Evolutionary conservation across 768 basidiomycete species (phyloP).

Genomic region (Boletus sensibilis): DNA sequence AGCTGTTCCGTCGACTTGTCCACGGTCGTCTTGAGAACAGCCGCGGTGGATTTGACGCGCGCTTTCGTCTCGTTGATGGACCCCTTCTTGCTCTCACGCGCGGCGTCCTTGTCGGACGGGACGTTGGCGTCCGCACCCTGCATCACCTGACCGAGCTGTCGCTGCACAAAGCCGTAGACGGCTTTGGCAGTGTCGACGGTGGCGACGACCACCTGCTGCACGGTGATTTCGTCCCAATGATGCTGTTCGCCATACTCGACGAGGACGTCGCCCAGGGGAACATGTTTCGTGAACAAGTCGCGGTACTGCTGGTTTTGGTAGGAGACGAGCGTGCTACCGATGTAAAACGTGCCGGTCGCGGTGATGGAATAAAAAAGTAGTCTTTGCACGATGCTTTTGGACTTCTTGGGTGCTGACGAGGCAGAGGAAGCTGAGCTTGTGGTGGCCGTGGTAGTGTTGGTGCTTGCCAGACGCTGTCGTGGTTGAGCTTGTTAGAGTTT

Average conservation of each 20-base stretch:
- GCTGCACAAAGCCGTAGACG: conserved; percentile 51
- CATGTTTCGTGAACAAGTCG: conserved; percentile 78
- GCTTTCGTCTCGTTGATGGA: conserved; percentile 44
- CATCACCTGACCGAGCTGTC: conserved; percentile 44
- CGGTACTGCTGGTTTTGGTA: conserved; percentile 79
- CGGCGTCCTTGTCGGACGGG: conserved; percentile 30
- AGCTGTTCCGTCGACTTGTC: conserved; percentile 36
- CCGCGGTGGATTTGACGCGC: conserved; percentile 41
- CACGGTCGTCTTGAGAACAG: conserved; percentile 50
- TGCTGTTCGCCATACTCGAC: conserved; percentile 79
- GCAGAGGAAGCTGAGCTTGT: conserved; percentile 39
- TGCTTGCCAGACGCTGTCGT: conserved; percentile 55
- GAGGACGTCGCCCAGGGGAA: conserved; percentile 75
- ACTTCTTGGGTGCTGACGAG: conserved; percentile 44
- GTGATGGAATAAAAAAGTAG: conserved; percentile 68
- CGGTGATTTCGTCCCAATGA: conserved; percentile 75
- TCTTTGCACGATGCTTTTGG: conserved; percentile 52
- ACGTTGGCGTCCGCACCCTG: conserved; percentile 25
- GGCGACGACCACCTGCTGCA: conserved; percentile 54
- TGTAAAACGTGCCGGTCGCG: conserved; percentile 75
- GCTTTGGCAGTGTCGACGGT: conserved; percentile 48
- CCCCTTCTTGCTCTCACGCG: conserved; percentile 37
- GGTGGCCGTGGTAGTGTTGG: conserved; percentile 47
- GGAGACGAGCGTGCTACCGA: conserved; percentile 74
- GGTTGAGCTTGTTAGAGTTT: neutral